Percentiles rank a stretch among this genome's conserved stretches.
Evolutionary conservation across 805 yeast species (phyloP).

Genomic region (Yueomyces sinensis): DNA sequence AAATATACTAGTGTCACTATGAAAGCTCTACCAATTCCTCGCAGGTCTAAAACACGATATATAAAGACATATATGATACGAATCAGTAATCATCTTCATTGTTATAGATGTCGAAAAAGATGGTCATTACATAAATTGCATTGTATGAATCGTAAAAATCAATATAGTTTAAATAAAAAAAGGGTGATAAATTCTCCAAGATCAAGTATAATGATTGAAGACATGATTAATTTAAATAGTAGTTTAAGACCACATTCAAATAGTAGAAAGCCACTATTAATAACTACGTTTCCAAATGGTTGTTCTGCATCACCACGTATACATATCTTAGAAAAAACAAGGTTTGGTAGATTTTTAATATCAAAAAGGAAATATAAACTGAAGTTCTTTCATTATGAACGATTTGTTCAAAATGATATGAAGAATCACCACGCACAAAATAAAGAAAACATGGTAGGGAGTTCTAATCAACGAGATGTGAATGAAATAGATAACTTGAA

Average conservation of each 20-base stretch:
- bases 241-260: constrained; percentile 6
- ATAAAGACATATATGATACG: constrained; percentile 7
- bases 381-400: constrained; percentile 9
- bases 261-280: constrained; percentile 17
- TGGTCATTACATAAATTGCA: constrained; percentile 15
- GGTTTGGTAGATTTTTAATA: constrained; percentile 9
- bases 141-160: constrained; percentile 1
- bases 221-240: constrained; percentile 15
- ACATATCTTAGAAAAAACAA: constrained; percentile 13
- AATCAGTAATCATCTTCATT: constrained; percentile 8
- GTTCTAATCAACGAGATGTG: background rate
- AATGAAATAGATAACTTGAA: too few relatives aligned
- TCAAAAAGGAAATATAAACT: constrained; percentile 17
- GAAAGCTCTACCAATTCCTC: constrained; percentile 24
- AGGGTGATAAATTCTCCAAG: constrained; percentile 4
- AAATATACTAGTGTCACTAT: constrained; percentile 5
- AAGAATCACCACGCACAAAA: background rate
- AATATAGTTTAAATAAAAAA: constrained; percentile 2
- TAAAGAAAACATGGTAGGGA: background rate
- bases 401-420: background rate
- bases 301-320: constrained; percentile 17
- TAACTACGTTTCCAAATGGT: constrained; percentile 19
- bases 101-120: constrained; percentile 10
- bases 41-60: constrained; percentile 13
- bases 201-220: constrained; percentile 12